Base-by-base conservation (phyloP, 192 early-diverging fungal species). In the Rhizophagus sp. region DNA sequence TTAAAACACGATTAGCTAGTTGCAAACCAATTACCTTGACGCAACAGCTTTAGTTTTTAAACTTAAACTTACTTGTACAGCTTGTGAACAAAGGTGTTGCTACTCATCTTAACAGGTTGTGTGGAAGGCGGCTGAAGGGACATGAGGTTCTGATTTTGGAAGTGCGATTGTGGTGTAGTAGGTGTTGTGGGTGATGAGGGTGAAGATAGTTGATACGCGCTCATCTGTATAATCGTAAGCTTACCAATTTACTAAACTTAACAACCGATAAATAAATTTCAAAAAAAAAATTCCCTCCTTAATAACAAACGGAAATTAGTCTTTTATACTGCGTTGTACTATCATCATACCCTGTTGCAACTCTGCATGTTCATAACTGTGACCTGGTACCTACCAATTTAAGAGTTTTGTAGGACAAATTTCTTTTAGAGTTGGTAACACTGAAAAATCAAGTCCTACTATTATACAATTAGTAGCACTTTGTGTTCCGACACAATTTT, bases 81-180 rank as follows among this genome's bases (percentile, higher is more conserved):
- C 74, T 89, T 89, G 69, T 89, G 87, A 52, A 88, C 88, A 85
- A 89, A 89, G 2, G 88, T 89, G 49, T 89, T 89, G 33, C 81
- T 89, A 72, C 82, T 85, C 52, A 83, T 82, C 75, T 87, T 87
- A 49, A 81, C 86, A 17, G 84, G 75, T 25, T 79, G 39, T 68
- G 79, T 75, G 66, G 85, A 84, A 25, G 87, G 83, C 2, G 85
- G 87, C 34, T 84, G 85, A 7, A 88, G 70, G n/a, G 84, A 83
- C 52, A 85, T 85, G 72, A 79, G 79, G 10, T 81, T 81, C 49
- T 80, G 78, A 67, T 82, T 81, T 44, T 80, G 79, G 12, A 78
- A 82, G 12, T 78, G 81, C 19, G 81, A 80, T 79, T 86, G 83
- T 24, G 85, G 81, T 67, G 83, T 81, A 44, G 85, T 81, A 19